These are phyloP conservation scores for Macrolepiota fuliginosa DNA, from an alignment of 768 basidiomycete species.

Conservation along the genomic window DNA sequence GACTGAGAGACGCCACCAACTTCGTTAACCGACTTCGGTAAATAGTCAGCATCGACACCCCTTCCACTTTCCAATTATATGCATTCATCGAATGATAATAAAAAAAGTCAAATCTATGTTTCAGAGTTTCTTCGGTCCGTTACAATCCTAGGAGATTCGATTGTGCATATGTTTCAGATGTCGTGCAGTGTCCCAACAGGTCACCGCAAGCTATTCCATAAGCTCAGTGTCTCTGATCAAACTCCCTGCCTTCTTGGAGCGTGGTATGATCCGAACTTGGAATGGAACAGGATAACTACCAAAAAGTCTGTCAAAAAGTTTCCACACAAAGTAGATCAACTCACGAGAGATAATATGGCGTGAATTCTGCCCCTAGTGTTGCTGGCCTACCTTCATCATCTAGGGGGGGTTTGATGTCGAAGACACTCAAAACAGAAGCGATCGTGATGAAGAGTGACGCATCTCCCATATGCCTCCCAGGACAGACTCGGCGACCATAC, in stretches of 20 bases:
- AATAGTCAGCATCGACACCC: too few species aligned
- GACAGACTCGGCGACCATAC: constrained; percentile 25
- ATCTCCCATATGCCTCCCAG: constrained; percentile 18
- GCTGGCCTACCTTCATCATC: constrained; percentile 13
- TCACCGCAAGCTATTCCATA: background rate
- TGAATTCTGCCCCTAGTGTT: background rate
- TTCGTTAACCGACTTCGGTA: too few species aligned
- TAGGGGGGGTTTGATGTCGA: constrained; percentile 14
- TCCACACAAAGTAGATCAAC: background rate
- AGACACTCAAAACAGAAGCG: constrained; percentile 17
- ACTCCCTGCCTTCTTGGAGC: background rate
- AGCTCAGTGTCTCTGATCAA: background rate
- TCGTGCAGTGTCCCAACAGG: too few species aligned
- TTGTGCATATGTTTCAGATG: too few species aligned
- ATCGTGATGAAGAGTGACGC: constrained; percentile 17
- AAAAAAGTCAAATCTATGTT: too few species aligned
- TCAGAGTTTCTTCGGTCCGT: too few species aligned
- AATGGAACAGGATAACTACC: constrained; percentile 4
- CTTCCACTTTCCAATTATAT: too few species aligned
- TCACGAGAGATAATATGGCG: background rate
- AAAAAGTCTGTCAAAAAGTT: background rate
- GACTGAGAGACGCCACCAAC: too few species aligned
- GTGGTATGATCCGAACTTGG: background rate
- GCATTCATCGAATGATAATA: too few species aligned
- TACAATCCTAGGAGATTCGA: too few species aligned